A percentile compares a stretch with the other conserved stretches of the same genome.
These are phyloP conservation scores for Phellopilus nigrolimitatus DNA, from an alignment of 1,284 basidiomycete species.

Conservation along the genomic window DNA sequence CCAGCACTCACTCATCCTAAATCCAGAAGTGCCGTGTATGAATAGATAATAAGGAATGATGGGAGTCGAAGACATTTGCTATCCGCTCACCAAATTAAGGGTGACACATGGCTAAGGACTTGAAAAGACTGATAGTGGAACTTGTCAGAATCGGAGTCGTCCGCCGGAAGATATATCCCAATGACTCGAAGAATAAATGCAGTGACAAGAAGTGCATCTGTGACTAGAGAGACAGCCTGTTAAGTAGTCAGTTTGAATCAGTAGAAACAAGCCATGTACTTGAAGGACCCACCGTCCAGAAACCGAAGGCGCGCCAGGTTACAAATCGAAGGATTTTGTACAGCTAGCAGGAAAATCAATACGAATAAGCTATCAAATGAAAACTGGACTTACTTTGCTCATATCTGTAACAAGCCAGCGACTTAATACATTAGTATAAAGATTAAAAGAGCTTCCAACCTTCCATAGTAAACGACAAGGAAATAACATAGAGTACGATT, in stretches of 20 bases:
- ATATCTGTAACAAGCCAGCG: conserved; percentile 48
- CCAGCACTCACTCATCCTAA: conserved; percentile 70
- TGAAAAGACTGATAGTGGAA: conserved; percentile 78
- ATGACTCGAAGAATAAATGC: conserved; percentile 74
- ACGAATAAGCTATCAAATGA: not conserved
- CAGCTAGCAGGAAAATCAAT: conserved; percentile 39
- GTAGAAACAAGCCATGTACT: too few relatives aligned
- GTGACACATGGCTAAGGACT: conserved; percentile 80
- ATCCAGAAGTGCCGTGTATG: conserved; percentile 9
- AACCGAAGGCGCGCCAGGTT: conserved; percentile 69
- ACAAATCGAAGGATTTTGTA: conserved; percentile 62
- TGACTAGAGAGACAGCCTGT: conserved; percentile 66
- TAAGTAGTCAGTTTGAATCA: too few relatives aligned
- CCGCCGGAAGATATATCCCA: conserved; percentile 47
- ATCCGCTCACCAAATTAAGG: conserved; percentile 75
- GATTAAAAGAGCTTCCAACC: conserved; percentile 40
- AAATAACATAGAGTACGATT: conserved; percentile 70
- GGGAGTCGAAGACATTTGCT: not conserved
- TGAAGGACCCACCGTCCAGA: conserved; percentile 85
- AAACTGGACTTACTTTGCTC: conserved; percentile 48
- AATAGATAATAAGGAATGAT: not conserved
- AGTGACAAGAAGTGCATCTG: conserved; percentile 63
- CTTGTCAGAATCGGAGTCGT: conserved; percentile 29
- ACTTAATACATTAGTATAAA: too few relatives aligned
- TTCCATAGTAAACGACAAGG: conserved; percentile 73